Evolutionary conservation across 2,329 filamentous ascomycete species (phyloP), one percentile per base, ranked within the genome.

Genomic region (Penicillium sp.): DNA sequence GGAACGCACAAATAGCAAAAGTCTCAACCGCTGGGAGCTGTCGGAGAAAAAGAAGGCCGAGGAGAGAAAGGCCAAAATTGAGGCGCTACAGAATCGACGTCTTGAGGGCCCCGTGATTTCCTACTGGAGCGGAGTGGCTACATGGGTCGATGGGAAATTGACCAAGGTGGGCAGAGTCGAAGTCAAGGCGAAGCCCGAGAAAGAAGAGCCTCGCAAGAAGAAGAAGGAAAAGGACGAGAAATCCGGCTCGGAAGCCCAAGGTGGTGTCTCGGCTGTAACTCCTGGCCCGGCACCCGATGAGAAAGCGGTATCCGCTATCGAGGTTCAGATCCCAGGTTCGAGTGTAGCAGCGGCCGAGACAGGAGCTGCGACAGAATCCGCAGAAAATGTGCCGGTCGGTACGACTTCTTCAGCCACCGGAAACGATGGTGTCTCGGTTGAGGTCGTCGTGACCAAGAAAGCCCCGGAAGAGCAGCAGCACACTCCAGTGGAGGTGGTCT

Each of bases 11-110:
- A 96, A 98, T 68, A 81, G 85, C 58, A 94, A 88, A 76, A 97
- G 86, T 68, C 73, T 95, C 62, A 96, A 91, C 63, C 80, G 88
- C 47, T 97, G 91, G 90, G 90, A 97, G 67, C 86, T 89, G 67
- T 88, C 89, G 5, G 93, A 98, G 71, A 90, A 89, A 70, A 83
- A 86, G 65, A 83, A 91, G 49, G 86, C 90, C 56, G 88, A 91
- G 60, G 87, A 95, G 63, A 80, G 91, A 52, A 80, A 83, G 54
- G 86, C 84, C 36, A 91, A 86, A 70, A 76, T 97, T 41, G 90
- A 91, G 35, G 93, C 91, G 11, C 75, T 97, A 58, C 87, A 95
- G 61, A 88, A 90, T 65, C 82, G 90, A 42, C 88, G 86, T 43
- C 78, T 97, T 7, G 84, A 91, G 46, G 93, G 93, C 0, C 89